These are phyloP conservation scores for Didymella segeticola DNA, from an alignment of 2,329 filamentous ascomycete species.

Conservation along the genomic window DNA sequence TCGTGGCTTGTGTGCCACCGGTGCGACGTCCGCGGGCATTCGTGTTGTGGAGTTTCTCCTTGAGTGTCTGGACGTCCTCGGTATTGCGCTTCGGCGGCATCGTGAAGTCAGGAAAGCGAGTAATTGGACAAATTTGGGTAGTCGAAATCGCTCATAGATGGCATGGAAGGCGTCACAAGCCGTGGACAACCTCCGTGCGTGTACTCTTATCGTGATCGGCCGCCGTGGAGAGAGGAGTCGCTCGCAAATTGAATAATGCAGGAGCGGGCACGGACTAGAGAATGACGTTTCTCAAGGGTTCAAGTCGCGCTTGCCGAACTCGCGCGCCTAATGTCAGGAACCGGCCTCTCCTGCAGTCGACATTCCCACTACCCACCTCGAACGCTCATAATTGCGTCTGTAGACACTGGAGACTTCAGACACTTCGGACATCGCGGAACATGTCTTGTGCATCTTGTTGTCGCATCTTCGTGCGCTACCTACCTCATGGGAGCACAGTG, in stretches of 20 bases:
- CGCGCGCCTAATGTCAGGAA: slow-evolving; percentile 17
- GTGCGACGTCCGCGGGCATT: slow-evolving; percentile 50
- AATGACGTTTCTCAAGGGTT: slow-evolving; percentile 23
- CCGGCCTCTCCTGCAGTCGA: slow-evolving; percentile 8
- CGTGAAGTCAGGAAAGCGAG: slow-evolving; percentile 11
- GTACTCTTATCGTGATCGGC: slow-evolving; percentile 17
- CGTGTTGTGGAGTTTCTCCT: slow-evolving; percentile 52
- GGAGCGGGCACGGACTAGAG: slow-evolving; percentile 16
- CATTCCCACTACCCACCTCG: background rate
- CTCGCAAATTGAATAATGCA: slow-evolving; percentile 21
- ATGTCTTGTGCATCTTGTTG: background rate
- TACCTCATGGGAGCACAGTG: slow-evolving; percentile 1
- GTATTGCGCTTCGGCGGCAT: slow-evolving; percentile 51
- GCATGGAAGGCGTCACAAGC: slow-evolving; percentile 2
- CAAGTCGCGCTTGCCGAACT: slow-evolving; percentile 20
- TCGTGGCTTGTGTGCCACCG: slow-evolving; percentile 33
- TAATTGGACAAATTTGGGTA: background rate
- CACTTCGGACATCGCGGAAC: background rate
- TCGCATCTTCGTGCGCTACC: background rate
- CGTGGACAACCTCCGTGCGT: slow-evolving; percentile 9
- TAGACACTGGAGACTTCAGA: too few relatives aligned
- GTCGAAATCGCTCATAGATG: slow-evolving; percentile 4
- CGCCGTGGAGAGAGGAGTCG: slow-evolving; percentile 10
- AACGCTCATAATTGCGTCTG: too few relatives aligned
- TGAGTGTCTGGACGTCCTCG: slow-evolving; percentile 50